A percentile compares a stretch with the other conserved stretches of the same genome.
Evolutionary conservation across 441 rosid species (phyloP).

Genomic region (Adansonia gregorii): DNA sequence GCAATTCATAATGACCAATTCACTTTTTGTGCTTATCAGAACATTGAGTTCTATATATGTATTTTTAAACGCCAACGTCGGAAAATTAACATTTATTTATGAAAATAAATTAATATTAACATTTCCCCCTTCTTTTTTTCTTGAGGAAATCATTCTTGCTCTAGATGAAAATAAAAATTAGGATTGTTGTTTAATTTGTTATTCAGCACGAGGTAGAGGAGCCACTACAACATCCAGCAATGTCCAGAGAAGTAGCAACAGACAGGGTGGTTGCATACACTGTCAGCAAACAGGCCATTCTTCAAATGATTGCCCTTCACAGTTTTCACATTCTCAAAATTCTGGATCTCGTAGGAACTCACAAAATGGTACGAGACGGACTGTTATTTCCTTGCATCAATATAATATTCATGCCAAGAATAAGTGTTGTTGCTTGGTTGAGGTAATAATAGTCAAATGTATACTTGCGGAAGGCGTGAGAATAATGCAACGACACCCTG

Average conservation of each 20-base stretch:
- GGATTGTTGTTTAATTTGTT: conserved; percentile 27
- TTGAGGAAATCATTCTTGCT: neutral
- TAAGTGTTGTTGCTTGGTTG: neutral
- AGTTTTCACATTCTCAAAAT: conserved; percentile 46
- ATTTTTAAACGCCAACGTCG: too few relatives aligned
- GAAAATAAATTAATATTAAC: neutral
- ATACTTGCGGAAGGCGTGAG: neutral
- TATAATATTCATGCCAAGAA: conserved; percentile 19
- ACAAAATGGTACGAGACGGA: conserved; percentile 52
- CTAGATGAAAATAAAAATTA: conserved; percentile 13
- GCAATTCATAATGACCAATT: neutral
- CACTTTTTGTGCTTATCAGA: neutral
- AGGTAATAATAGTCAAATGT: neutral
- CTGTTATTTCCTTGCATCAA: conserved; percentile 8
- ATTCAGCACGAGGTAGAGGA: conserved; percentile 65
- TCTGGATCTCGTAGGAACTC: conserved; percentile 45
- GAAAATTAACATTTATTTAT: neutral
- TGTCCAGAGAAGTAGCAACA: conserved; percentile 56
- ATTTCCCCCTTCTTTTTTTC: neutral
- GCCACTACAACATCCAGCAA: conserved; percentile 48
- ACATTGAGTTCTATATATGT: neutral
- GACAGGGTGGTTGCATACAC: conserved; percentile 61
- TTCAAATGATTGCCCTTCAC: conserved; percentile 74
- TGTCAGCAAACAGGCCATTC: conserved; percentile 87
- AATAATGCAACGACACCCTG: neutral